Evolutionary conservation across 352 stramenopile species (phyloP), one percentile per base, ranked within the genome.

Genomic region (Pythium diclinum): DNA sequence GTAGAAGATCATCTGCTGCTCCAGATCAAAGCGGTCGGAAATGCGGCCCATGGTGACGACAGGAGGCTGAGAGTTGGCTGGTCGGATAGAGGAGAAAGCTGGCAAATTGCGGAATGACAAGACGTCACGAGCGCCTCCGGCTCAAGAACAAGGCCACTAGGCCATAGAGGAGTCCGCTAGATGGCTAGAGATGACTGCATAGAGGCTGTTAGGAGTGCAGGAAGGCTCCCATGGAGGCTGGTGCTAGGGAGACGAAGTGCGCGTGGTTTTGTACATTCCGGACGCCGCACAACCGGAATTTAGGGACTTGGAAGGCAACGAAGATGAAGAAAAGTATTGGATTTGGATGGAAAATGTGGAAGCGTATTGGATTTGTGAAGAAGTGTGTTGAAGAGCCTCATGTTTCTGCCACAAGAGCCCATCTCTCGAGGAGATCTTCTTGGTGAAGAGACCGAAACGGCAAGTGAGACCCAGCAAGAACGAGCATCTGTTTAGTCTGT

Each of bases 1-100:
- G 72, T 95, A 95, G 76, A 95, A 95, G 23, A 73, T 76, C 47
- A 95, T 67, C 61, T 93, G 85, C 66, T 91, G 89, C 69, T 94
- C 83, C 48, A 94, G 67, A 67, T 91, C 65, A 63, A 92, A 92
- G 66, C 83, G 81, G 28, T 91, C 77, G 3, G 73, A 61, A 61
- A 83, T 66, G 56, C 76, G 71, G 38, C 74, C 74, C 72, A 73
- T 76, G 33, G 58, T 30, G 16, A 19, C 59, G 17, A 28, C 25
- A 28, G 25, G 25, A 28, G 25, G 25, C 54, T 13, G 6, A 51
- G 10, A 17, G 14, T 54, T 3, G 25, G 14, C n/a, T 47, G 28
- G 58, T 13, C 40, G 2, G 23, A 30, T 17, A 17, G n/a, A 34
- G 36, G 42, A 21, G 42, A 6, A 49, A 25, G 42, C 9, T 9